Evolutionary conservation across 257 asterid species (phyloP), one percentile per base, ranked within the genome.

Genomic region (Penstemon davidsonii): DNA sequence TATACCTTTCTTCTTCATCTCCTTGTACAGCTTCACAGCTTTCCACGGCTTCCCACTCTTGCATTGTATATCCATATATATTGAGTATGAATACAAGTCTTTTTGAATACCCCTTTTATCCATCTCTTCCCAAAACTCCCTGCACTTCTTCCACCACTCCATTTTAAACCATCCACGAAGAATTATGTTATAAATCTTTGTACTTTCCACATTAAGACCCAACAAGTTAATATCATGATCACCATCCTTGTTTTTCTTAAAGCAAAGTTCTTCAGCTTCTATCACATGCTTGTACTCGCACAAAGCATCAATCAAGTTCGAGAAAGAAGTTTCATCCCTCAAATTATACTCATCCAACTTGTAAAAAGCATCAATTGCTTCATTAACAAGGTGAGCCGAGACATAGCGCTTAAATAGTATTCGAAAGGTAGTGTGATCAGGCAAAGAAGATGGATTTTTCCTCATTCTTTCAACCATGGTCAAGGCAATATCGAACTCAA

Each of bases 51-150:
- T 92, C 69, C 94, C 85, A 19, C 97, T 73, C 80, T 93, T 93
- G 79, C 89, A 75, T 53, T 81, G 95, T 44, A 93, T 85, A 72
- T 90, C 97, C 98, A 93, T 93, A 60, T 80, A 90, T 55, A 88
- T 90, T 7, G 96, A 85, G 75, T 90, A 92, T 2, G 97, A 93
- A 78, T 72, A 79, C 77, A 93, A 75, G 79, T 93, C 96, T 69
- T 90, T 93, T 25, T 47, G 11, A 66, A 87, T 88, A 54, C 89
- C 94, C 78, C 65, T 84, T 69, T 49, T 79, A 74, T 93, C 97
- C 97, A 93, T 90, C 74, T 82, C 95, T 71, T 93, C 96, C 98
- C 97, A 93, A 62, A 86, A 83, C 80, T 85, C 92, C 80, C 82
- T 79, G 71, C 96, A 90, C 64, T 88, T 93, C 39, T 79, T 76